Evolutionary conservation across 345 rosid genomes (phyloP).

Genomic region (Trapa bicornis): DNA sequence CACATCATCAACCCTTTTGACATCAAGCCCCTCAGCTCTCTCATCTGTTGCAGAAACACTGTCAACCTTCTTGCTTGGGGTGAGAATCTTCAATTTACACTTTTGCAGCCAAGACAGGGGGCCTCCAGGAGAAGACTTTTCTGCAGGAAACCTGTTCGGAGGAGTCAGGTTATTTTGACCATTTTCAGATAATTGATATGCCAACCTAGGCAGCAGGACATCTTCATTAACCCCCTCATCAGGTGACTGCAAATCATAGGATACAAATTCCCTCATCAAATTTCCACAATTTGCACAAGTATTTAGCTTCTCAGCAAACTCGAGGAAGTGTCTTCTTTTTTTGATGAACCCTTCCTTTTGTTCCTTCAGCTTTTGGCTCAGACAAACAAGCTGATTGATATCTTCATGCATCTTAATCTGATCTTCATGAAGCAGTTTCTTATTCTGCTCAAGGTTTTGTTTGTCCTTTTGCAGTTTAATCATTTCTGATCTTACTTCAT

Average conservation of each 20-base stretch:
- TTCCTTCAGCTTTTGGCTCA: conserved; percentile 43
- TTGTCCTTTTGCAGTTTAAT: conserved; percentile 33
- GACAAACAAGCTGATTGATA: conserved; percentile 44
- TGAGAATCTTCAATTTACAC: conserved; percentile 46
- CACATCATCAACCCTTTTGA: conserved; percentile 21
- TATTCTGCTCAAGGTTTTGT: conserved; percentile 31
- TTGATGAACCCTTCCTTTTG: conserved; percentile 35
- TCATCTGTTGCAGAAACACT: conserved; percentile 5
- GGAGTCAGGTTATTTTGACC: conserved; percentile 18
- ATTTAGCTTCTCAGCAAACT: conserved; percentile 47
- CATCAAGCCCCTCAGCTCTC: conserved; percentile 12
- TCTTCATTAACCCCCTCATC: conserved; percentile 26
- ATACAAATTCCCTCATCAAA: conserved; percentile 32
- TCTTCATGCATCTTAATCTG: conserved; percentile 50
- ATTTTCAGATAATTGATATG: conserved; percentile 20
- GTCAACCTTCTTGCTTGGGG: conserved; percentile 45
- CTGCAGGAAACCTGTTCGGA: conserved; percentile 17
- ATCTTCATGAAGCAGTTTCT: conserved; percentile 38
- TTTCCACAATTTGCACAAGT: conserved; percentile 58
- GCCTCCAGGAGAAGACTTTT: conserved; percentile 30
- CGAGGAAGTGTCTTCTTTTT: conserved; percentile 44
- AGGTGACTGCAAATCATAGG: conserved; percentile 45
- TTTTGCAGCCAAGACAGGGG: conserved; percentile 49
- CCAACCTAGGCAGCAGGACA: conserved; percentile 20
- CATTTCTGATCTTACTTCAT: conserved; percentile 39